Conservation (phyloP, 257 asterid genomes). For the Solanum appendiculatum region DNA sequence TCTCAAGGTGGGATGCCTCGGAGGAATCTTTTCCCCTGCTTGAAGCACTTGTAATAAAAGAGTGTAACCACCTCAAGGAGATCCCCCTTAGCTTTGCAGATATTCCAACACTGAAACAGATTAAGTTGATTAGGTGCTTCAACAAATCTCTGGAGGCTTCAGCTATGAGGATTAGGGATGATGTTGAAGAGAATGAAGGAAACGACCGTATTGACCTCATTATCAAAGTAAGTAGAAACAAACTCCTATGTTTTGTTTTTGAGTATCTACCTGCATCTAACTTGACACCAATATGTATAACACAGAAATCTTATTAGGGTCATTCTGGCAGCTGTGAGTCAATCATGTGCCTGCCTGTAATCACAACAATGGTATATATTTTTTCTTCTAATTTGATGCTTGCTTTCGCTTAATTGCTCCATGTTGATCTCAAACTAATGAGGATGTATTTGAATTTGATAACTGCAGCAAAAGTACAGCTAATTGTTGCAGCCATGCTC, state of each 20-base stretch:
- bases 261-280: not conserved
- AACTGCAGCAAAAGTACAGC: too few species aligned
- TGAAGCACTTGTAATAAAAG: not conserved
- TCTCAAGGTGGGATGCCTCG: not conserved
- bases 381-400: too few species aligned
- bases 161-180: not conserved
- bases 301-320: not conserved
- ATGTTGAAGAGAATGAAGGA: not conserved
- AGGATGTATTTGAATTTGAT: too few species aligned
- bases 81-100: not conserved
- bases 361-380: not conserved
- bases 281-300: not conserved
- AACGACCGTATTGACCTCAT: not conserved
- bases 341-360: not conserved
- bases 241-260: not conserved
- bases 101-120: not conserved
- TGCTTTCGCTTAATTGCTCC: too few species aligned
- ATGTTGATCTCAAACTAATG: too few species aligned
- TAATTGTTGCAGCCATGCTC: too few species aligned
- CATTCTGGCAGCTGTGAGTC: not conserved
- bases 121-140: not conserved
- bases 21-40: not conserved
- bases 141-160: not conserved
- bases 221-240: not conserved
- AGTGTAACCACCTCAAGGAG: rapidly evolving